Evolutionary conservation across 768 basidiomycete genomes (phyloP).

Genomic region (Mycena floridula): DNA sequence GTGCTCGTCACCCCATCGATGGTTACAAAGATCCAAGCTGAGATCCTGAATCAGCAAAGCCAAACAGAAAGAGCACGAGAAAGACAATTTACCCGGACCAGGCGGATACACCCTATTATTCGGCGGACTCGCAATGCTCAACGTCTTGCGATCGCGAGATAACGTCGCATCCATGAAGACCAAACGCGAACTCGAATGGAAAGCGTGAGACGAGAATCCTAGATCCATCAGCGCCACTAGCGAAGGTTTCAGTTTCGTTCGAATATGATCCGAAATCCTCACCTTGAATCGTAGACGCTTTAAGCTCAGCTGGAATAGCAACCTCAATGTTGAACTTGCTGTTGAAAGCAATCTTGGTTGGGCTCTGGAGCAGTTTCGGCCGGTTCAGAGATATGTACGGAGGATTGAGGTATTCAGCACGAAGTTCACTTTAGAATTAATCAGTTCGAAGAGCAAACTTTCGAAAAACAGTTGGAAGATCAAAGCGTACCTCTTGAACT

Average conservation of each 20-base stretch:
- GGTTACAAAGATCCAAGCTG: no score
- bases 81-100: no score
- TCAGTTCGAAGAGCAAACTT: no score
- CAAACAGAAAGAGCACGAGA: no score
- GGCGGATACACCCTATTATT: slow-evolving; percentile 8
- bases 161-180: slow-evolving; percentile 6
- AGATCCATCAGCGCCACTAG: slow-evolving; percentile 19
- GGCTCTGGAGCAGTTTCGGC: slow-evolving; percentile 16
- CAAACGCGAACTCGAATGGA: slow-evolving; percentile 11
- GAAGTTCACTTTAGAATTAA: no score
- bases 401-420: slow-evolving; percentile 11
- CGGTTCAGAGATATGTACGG: slow-evolving; percentile 6
- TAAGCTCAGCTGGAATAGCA: slow-evolving; percentile 18
- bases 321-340: slow-evolving; percentile 26
- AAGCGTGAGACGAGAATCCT: slow-evolving; percentile 20
- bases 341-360: slow-evolving; percentile 21
- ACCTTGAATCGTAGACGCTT: no score
- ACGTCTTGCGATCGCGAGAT: slow-evolving; percentile 1
- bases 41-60: no score
- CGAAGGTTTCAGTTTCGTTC: slow-evolving; percentile 4
- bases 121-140: slow-evolving; percentile 7
- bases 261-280: no score
- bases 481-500: no score
- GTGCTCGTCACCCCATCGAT: no score
- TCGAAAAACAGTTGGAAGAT: no score